Evolutionary conservation across 495 filamentous ascomycete species (phyloP).

Genomic region (Niebla homalea): DNA sequence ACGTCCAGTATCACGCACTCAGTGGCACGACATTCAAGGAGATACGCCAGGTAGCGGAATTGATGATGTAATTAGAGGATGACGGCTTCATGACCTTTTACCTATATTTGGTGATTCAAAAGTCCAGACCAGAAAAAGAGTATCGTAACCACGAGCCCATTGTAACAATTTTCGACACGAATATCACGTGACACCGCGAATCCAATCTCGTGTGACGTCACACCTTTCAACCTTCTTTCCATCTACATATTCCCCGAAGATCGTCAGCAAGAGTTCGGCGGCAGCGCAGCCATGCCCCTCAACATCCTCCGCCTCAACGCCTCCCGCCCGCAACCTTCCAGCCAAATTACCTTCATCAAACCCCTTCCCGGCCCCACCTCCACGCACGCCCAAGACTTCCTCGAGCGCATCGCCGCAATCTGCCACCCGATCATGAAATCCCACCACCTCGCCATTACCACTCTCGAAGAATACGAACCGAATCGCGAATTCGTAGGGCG

Average conservation of each 20-base stretch:
- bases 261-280: conserved; percentile 3
- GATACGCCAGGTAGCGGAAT: too few relatives aligned
- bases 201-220: too few relatives aligned
- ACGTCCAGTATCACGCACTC: background rate
- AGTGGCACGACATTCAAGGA: background rate
- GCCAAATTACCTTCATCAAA: conserved; percentile 70
- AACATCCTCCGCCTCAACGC: conserved; percentile 55
- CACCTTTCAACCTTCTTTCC: background rate
- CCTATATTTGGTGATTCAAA: too few relatives aligned
- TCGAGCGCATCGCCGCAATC: conserved; percentile 67
- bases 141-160: background rate
- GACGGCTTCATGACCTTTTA: too few relatives aligned
- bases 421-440: conserved; percentile 62
- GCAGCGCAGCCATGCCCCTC: conserved; percentile 24
- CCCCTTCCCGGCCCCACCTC: conserved; percentile 48
- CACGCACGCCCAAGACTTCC: conserved; percentile 49
- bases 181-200: background rate
- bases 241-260: background rate
- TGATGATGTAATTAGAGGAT: too few relatives aligned
- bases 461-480: conserved; percentile 62
- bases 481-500: conserved; percentile 65
- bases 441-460: conserved; percentile 51
- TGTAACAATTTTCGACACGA: background rate
- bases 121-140: too few relatives aligned
- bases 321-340: conserved; percentile 47